phyloP scores from a whole-genome alignment of 371 early-diverging fungal species.

The Neoconidiobolus thromboides region DNA sequence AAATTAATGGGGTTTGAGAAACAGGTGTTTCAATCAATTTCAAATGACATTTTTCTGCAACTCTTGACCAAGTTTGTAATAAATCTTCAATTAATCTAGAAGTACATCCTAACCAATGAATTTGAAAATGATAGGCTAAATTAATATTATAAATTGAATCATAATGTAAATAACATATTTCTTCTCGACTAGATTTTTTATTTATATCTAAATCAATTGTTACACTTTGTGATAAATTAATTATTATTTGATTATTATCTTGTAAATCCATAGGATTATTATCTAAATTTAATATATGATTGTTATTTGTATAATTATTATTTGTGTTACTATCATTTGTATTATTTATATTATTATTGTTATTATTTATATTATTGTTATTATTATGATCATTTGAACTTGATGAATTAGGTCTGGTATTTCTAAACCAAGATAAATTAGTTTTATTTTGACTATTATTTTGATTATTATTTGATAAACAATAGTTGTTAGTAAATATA shows the following conservation, averaged over 20 bases:
- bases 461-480: conserved; percentile 10
- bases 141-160: conserved; percentile 74
- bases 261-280: background rate
- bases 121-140: conserved; percentile 78
- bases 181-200: conserved; percentile 49
- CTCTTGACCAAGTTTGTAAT: conserved; percentile 59
- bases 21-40: conserved; percentile 82
- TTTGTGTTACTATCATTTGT: background rate
- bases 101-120: conserved; percentile 92
- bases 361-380: background rate
- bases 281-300: background rate
- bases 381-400: background rate
- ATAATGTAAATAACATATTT: conserved; percentile 73
- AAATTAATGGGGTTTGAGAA: conserved; percentile 45
- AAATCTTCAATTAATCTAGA: conserved; percentile 77
- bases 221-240: conserved; percentile 35
- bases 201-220: conserved; percentile 63
- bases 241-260: conserved; percentile 7
- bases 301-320: background rate
- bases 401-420: no score
- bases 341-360: background rate
- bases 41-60: conserved; percentile 75
- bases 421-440: no score
- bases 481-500: conserved; percentile 39
- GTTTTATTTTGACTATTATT: background rate